Evolutionary conservation across 495 filamentous ascomycete genomes (phyloP).

Genomic region (Collariella sp.): DNA sequence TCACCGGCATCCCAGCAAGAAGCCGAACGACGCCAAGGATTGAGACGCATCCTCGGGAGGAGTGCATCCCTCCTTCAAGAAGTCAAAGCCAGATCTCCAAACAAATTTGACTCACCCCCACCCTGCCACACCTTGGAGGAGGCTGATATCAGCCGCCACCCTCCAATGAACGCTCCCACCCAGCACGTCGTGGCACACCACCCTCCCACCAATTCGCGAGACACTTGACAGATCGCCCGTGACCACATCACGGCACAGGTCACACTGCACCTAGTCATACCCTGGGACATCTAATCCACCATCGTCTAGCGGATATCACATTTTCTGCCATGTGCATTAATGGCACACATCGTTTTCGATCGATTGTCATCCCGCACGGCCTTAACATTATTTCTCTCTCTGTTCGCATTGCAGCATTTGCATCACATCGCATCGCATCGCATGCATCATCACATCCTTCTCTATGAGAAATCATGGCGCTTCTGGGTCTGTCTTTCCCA

Average conservation of each 20-base stretch:
- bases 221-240: not conserved
- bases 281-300: not conserved
- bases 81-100: not conserved
- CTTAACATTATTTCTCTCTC: too few relatives aligned
- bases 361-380: too few relatives aligned
- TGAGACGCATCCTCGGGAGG: not conserved
- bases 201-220: not conserved
- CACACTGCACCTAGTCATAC: not conserved
- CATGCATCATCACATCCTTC: too few relatives aligned
- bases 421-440: too few relatives aligned
- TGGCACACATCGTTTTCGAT: too few relatives aligned
- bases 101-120: not conserved
- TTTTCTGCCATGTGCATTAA: too few relatives aligned
- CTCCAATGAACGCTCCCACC: not conserved
- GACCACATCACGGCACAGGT: not conserved
- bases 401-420: too few relatives aligned
- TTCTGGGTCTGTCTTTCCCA: too few relatives aligned
- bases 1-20: conserved; percentile 12
- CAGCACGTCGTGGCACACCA: not conserved
- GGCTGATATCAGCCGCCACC: not conserved
- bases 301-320: not conserved
- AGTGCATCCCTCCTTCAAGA: not conserved
- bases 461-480: too few relatives aligned
- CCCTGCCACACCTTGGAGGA: not conserved
- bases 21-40: not conserved